These are phyloP conservation scores for Nigrospora osmanthi DNA, from an alignment of 2,329 filamentous ascomycete genomes.

Conservation along the genomic window DNA sequence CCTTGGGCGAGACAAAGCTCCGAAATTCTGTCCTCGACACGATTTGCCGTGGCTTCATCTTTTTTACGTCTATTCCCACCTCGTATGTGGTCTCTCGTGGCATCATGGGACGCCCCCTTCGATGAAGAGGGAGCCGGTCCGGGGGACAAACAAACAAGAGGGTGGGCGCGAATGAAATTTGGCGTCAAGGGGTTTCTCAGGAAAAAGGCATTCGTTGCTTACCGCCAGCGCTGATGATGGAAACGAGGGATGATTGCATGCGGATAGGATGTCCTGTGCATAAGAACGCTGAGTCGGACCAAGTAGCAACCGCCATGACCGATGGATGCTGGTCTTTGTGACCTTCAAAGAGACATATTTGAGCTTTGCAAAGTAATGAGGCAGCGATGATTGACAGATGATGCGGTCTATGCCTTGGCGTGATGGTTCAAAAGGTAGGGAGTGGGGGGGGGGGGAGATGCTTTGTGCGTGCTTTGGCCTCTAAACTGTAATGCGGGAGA, in stretches of 20 bases:
- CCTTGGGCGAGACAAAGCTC: background rate
- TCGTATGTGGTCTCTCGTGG: too few species aligned
- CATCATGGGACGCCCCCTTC: too few species aligned
- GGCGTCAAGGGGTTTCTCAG: background rate
- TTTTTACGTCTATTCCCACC: background rate
- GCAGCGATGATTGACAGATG: background rate
- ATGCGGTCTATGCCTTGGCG: too few species aligned
- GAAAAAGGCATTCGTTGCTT: background rate
- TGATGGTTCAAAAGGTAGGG: too few species aligned
- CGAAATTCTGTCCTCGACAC: background rate
- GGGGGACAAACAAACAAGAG: too few species aligned
- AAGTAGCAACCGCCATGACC: background rate
- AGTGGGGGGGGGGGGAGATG: too few species aligned
- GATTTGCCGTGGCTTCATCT: background rate
- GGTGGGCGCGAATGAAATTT: too few species aligned
- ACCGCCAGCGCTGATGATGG: background rate
- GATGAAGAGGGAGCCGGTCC: too few species aligned
- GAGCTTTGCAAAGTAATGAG: constrained; percentile 2
- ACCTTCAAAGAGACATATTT: background rate
- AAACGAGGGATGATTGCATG: background rate
- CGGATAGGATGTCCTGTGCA: background rate
- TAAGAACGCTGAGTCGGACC: background rate
- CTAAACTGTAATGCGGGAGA: too few species aligned
- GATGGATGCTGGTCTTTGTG: background rate
- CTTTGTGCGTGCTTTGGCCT: too few species aligned